Percentiles rank a stretch among this genome's conserved stretches.
Conservation (phyloP, 2,329 filamentous ascomycete genomes). For the Aspergillus nomiae region DNA sequence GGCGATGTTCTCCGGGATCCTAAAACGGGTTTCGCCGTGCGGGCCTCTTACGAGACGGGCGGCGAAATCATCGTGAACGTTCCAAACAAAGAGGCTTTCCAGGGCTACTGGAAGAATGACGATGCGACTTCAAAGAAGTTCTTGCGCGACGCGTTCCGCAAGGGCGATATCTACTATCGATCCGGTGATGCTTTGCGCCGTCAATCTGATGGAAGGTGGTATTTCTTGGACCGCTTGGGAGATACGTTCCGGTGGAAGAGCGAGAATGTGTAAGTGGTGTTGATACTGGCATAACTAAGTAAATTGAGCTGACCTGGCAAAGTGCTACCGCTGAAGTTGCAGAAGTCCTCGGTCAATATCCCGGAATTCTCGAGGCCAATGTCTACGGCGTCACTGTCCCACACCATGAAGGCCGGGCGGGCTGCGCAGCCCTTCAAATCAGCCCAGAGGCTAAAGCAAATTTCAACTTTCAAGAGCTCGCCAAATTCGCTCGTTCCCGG, state of each 20-base stretch:
- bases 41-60: constrained; percentile 65
- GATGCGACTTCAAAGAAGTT: constrained; percentile 69
- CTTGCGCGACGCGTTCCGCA: constrained; percentile 63
- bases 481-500: constrained; percentile 59
- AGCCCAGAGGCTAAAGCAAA: constrained; percentile 48
- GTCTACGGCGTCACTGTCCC: constrained; percentile 70
- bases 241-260: constrained; percentile 77
- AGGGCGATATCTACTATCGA: constrained; percentile 69
- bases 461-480: constrained; percentile 64
- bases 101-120: constrained; percentile 70
- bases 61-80: constrained; percentile 75
- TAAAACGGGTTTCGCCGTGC: constrained; percentile 66
- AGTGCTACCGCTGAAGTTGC: constrained; percentile 65
- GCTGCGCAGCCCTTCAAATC: constrained; percentile 62
- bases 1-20: constrained; percentile 68
- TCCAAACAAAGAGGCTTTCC: constrained; percentile 60
- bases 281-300: fast-evolving
- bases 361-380: constrained; percentile 65
- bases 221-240: constrained; percentile 69
- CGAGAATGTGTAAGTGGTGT: constrained; percentile 59
- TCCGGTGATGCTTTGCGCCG: constrained; percentile 67
- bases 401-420: constrained; percentile 68
- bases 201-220: constrained; percentile 66
- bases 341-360: constrained; percentile 62
- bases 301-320: background rate